A percentile compares a stretch with the other conserved stretches of the same genome.
These are phyloP conservation scores for Ruellia speciosa DNA, from an alignment of 305 asterid species.

Conservation along the genomic window DNA sequence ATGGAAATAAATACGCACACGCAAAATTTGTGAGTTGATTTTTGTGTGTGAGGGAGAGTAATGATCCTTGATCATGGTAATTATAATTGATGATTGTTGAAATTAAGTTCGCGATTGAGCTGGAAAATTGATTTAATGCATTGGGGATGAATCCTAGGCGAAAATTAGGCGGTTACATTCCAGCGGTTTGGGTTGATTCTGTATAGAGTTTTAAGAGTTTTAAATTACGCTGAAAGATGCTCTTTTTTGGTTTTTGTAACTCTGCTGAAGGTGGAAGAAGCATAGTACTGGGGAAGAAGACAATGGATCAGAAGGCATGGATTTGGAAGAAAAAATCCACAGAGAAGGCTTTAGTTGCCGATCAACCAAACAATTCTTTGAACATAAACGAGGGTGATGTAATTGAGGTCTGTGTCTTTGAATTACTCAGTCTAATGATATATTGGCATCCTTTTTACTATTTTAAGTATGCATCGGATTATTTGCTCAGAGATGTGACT, in stretches of 20 bases:
- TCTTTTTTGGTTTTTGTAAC: not conserved
- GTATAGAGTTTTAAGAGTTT: too few relatives aligned
- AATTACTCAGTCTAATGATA: not conserved
- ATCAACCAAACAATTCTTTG: slow-evolving; percentile 32
- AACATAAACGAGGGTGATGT: slow-evolving; percentile 36
- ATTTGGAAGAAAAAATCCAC: slow-evolving; percentile 52
- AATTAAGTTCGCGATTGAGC: not conserved
- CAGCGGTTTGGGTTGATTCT: not conserved
- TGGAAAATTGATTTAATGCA: not conserved
- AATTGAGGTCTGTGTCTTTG: slow-evolving; percentile 18
- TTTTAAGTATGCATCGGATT: too few relatives aligned
- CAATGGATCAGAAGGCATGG: slow-evolving; percentile 65
- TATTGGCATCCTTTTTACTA: too few relatives aligned
- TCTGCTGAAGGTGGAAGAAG: slow-evolving; percentile 3
- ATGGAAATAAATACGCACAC: slow-evolving; percentile 11
- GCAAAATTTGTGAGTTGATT: too few relatives aligned
- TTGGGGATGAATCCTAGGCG: not conserved
- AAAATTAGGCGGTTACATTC: not conserved
- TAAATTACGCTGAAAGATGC: not conserved
- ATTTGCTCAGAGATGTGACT: too few relatives aligned
- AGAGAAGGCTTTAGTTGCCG: slow-evolving; percentile 39
- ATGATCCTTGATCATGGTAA: too few relatives aligned
- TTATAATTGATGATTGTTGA: not conserved
- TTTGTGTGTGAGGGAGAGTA: too few relatives aligned
- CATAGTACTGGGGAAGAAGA: slow-evolving; percentile 11